Conservation (phyloP, 345 rosid species). For the Camelina hispida region DNA sequence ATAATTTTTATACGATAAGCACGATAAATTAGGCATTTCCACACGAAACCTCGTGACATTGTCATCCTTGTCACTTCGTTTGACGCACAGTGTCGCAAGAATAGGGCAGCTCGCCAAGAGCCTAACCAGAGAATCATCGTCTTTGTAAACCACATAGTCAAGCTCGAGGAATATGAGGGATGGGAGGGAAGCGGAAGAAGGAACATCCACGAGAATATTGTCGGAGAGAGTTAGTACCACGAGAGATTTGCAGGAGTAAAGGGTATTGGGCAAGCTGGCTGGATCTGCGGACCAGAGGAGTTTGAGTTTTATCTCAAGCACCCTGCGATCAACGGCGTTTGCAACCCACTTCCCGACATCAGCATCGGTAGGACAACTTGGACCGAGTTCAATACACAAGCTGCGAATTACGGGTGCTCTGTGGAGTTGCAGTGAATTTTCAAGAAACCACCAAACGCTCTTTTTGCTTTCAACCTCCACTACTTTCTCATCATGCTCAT, state of each 20-base stretch:
- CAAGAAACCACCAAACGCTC: constrained; percentile 1
- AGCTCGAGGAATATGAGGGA: background rate
- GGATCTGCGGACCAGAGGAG: background rate
- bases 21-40: background rate
- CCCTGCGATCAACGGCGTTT: background rate
- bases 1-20: no score
- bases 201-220: background rate
- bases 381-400: background rate
- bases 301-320: background rate
- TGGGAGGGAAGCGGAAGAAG: background rate
- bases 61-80: background rate
- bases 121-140: background rate
- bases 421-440: background rate
- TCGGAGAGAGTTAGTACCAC: background rate
- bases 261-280: no score
- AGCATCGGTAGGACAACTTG: background rate
- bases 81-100: background rate
- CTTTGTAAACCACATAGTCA: background rate
- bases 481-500: background rate
- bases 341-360: background rate
- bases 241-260: background rate
- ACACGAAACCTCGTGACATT: background rate
- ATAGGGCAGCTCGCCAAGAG: background rate
- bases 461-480: background rate
- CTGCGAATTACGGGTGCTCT: background rate